Conservation (phyloP, 2,329 filamentous ascomycete species). For the Colletotrichum orbiculare region DNA sequence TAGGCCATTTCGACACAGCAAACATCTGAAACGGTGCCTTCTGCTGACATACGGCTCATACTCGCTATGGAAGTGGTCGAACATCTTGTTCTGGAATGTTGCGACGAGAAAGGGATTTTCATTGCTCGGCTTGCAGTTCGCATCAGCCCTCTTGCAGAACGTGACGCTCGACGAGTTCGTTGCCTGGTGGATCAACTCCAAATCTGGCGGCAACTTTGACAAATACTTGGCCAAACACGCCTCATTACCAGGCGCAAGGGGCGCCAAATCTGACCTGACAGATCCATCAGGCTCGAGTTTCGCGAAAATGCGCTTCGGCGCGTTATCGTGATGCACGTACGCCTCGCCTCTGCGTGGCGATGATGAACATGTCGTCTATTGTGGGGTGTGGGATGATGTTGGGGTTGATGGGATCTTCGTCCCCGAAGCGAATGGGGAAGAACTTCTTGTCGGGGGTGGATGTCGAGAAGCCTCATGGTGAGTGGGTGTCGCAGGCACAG, state of each 20-base stretch:
- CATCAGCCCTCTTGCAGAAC: conserved; percentile 61
- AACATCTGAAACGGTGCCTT: conserved; percentile 61
- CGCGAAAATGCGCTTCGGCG: conserved; percentile 61
- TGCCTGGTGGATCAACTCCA: conserved; percentile 67
- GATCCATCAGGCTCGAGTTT: conserved; percentile 56
- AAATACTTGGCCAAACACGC: conserved; percentile 59
- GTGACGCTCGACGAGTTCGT: conserved; percentile 69
- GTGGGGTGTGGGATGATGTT: conserved; percentile 68
- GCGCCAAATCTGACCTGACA: conserved; percentile 58
- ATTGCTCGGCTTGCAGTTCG: conserved; percentile 52
- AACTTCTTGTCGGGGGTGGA: conserved; percentile 58
- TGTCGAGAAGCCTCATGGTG: conserved; percentile 55
- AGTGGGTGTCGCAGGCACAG: neutral
- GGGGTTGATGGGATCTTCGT: conserved; percentile 59
- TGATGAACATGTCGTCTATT: conserved; percentile 58
- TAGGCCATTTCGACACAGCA: conserved; percentile 59
- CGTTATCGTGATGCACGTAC: conserved; percentile 65
- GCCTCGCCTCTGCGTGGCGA: conserved; percentile 60
- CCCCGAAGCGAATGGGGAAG: conserved; percentile 61
- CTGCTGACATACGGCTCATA: conserved; percentile 66
- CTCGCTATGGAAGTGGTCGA: conserved; percentile 57
- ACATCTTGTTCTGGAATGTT: conserved; percentile 66
- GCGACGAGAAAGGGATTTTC: conserved; percentile 65
- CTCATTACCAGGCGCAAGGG: conserved; percentile 51
- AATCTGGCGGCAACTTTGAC: conserved; percentile 47